Evolutionary conservation across 23 red algal species (phyloP).

Genomic region (Gracilaria domingensis): DNA sequence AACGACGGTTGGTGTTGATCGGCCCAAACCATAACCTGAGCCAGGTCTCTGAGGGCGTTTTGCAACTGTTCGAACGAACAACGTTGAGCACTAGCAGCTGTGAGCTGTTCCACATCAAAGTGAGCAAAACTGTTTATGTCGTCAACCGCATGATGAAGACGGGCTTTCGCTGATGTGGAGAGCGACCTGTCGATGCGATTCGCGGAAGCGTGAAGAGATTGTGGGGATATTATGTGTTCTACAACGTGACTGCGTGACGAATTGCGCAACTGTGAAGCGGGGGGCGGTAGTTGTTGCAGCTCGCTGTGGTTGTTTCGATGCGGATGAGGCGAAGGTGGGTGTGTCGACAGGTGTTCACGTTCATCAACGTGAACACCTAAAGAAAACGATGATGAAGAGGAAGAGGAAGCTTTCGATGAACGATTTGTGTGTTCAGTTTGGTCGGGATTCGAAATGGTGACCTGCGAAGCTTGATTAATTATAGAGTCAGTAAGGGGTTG

Average conservation of each 20-base stretch:
- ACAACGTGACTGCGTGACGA: not conserved
- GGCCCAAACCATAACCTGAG: conserved; percentile 75
- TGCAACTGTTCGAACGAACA: conserved; percentile 22
- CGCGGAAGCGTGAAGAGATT: not conserved
- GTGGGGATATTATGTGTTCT: not conserved
- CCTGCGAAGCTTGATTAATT: conserved; percentile 8
- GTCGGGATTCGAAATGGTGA: not conserved
- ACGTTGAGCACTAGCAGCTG: no score
- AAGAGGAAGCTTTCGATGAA: no score
- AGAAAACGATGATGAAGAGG: not conserved
- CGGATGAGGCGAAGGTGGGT: not conserved
- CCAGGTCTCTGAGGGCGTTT: conserved; percentile 57
- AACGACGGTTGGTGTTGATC: conserved; percentile 49
- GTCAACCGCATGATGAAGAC: not conserved
- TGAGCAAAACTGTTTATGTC: not conserved
- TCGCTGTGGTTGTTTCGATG: not conserved
- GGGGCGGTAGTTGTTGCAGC: not conserved
- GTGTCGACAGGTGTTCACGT: not conserved
- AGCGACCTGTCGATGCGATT: not conserved
- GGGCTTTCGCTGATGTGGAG: no score
- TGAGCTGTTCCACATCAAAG: not conserved
- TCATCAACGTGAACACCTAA: no score
- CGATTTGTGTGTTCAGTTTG: not conserved
- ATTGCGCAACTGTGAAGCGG: not conserved
- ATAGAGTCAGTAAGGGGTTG: conserved; percentile 15